Percentiles rank a stretch among this genome's conserved stretches.
These are phyloP conservation scores for Polychytrium aggregatum DNA, from an alignment of 192 early-diverging fungal species.

Conservation along the genomic window DNA sequence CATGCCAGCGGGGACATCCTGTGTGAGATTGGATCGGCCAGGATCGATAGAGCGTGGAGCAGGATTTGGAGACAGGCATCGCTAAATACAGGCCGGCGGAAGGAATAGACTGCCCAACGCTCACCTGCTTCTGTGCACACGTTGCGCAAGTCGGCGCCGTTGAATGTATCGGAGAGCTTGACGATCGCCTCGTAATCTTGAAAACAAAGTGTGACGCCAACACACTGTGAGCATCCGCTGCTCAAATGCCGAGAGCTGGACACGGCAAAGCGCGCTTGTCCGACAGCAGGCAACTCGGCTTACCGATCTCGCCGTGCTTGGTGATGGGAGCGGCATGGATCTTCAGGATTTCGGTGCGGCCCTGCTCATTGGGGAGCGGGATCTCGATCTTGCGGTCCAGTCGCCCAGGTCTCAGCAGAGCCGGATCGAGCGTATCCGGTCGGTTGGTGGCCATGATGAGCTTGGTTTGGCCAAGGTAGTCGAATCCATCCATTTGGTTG, in stretches of 20 bases:
- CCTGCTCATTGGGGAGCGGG: constrained; percentile 96
- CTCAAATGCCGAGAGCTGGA: no score
- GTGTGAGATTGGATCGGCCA: neutral
- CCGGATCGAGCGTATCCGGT: constrained; percentile 96
- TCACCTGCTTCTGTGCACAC: constrained; percentile 96
- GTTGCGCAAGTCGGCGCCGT: constrained; percentile 97
- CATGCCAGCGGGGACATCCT: no score
- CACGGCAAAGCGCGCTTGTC: no score
- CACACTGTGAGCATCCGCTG: no score
- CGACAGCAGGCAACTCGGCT: no score
- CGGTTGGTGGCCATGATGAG: constrained; percentile 99
- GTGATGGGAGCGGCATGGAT: constrained; percentile 90
- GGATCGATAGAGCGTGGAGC: neutral
- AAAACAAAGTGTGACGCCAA: constrained; percentile 8
- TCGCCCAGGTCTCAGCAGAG: constrained; percentile 90
- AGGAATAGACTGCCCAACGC: neutral
- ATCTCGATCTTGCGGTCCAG: constrained; percentile 99
- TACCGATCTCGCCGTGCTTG: constrained; percentile 93
- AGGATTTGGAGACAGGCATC: no score
- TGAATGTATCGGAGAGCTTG: constrained; percentile 96
- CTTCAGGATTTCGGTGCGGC: constrained; percentile 91
- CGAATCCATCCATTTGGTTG: constrained; percentile 99
- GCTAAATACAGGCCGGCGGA: no score
- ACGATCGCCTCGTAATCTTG: constrained; percentile 96
- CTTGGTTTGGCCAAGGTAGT: constrained; percentile 94